phyloP scores from a whole-genome alignment of 2,329 filamentous ascomycete genomes.

The Penicillium sp. region DNA sequence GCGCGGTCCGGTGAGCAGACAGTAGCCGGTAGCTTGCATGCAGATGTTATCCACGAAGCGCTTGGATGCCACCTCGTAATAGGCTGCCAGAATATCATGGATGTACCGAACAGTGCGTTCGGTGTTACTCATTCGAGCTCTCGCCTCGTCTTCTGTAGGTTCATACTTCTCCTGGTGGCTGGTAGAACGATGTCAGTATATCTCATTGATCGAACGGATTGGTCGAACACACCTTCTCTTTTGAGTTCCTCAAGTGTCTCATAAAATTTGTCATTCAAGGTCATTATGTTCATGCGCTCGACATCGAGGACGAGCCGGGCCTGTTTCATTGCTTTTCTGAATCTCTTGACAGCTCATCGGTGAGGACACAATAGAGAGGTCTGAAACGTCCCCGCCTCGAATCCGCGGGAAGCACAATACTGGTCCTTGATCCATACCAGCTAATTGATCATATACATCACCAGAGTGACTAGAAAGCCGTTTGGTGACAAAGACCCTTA shows the following conservation, averaged over 20 bases:
- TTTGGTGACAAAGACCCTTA: neutral
- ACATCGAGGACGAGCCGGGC: neutral
- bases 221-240: neutral
- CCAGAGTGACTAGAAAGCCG: too few species aligned
- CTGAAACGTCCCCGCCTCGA: too few species aligned
- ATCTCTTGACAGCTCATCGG: neutral
- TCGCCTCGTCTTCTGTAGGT: neutral
- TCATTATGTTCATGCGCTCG: neutral
- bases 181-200: neutral
- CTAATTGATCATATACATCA: too few species aligned
- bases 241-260: neutral
- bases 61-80: conserved; percentile 62
- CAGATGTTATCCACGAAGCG: conserved; percentile 65
- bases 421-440: too few species aligned
- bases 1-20: conserved; percentile 51
- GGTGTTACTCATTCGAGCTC: conserved; percentile 15
- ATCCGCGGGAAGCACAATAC: too few species aligned
- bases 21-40: conserved; percentile 57
- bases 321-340: neutral
- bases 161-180: neutral
- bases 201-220: neutral
- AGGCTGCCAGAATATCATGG: conserved; percentile 60
- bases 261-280: neutral
- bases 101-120: conserved; percentile 48
- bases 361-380: too few species aligned